Base-by-base conservation (phyloP, 2,329 filamentous ascomycete genomes). In the Magnaporthiopsis rhizophila region DNA sequence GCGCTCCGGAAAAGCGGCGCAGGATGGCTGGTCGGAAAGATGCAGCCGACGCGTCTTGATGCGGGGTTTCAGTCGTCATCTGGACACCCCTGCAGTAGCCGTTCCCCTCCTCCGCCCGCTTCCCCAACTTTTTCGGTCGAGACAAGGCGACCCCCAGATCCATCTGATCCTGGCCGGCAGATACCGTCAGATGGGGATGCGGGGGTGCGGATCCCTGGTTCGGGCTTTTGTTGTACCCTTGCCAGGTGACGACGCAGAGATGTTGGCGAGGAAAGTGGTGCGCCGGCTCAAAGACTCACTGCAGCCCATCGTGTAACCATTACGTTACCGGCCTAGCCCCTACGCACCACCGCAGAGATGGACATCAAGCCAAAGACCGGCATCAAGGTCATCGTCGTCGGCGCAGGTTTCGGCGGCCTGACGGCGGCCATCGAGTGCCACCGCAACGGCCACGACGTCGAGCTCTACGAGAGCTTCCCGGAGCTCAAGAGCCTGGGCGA, bases 371-470 rank as follows among this genome's bases (percentile, higher is more conserved):
- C 69, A 50, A 73, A 76, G 66, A 82, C 81, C 1, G 81, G 81
- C 18, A 81, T 85, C 69, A 82, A 81, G 63, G 80, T 85, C 3
- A 75, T 84, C 36, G 76, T 86, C 24, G 78, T 80, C 11, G 77
- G 77, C 38, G 81, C 73, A 74, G 86, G 85, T 26, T 87, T 88
- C 65, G 86, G 83, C 53, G 86, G 86, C 21, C 77, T 88, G 34
- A 83, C 84, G 8, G 83, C 85, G 24, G 85, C 85, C 58, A 85
- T 88, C 66, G 86, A 88, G 73, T 86, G 84, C 69, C 79, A 83
- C 66, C 80, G 83, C 21, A 83, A 87, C 67, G 86, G 86, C 21
- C 86, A 87, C 70, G 75, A 79, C 15, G 84, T 86, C 24, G 74
- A 80, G 64, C 79, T 88, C 66, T 85, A 86, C 71, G 85, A 87